Conservation (phyloP, 2,329 filamentous ascomycete genomes). For the Trichophyton mentagrophytes region DNA sequence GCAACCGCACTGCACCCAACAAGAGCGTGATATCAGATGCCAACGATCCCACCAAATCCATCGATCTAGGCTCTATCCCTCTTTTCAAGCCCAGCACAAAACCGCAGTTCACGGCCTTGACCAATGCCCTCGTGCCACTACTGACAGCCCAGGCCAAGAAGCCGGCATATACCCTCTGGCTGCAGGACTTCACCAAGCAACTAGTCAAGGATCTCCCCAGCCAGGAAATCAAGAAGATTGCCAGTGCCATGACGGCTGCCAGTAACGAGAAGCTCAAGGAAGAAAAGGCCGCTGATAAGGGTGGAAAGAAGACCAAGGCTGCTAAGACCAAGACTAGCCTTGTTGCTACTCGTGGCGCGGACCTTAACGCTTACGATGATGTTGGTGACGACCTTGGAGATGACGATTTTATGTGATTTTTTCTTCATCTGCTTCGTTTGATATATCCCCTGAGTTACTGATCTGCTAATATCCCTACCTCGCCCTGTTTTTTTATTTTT, state of each 20-base stretch:
- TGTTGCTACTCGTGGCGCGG: conserved; percentile 48
- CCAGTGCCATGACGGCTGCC: conserved; percentile 73
- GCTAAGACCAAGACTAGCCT: conserved; percentile 87
- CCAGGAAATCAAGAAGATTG: conserved; percentile 92
- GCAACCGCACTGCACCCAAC: conserved; percentile 50
- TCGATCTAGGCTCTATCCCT: conserved; percentile 68
- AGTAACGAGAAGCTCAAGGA: conserved; percentile 98
- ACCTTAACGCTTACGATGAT: conserved; percentile 68
- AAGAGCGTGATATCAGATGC: conserved; percentile 47
- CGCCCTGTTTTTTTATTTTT: too few relatives aligned
- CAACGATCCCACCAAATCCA: conserved; percentile 64
- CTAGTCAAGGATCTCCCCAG: conserved; percentile 77
- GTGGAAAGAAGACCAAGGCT: conserved; percentile 92
- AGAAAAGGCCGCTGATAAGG: conserved; percentile 88
- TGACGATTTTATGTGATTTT: conserved; percentile 37
- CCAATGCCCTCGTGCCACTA: conserved; percentile 66
- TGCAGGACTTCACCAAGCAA: conserved; percentile 81
- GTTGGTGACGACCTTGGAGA: conserved; percentile 60
- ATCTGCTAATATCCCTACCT: too few relatives aligned
- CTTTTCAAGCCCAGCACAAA: conserved; percentile 87
- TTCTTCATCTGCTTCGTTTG: conserved; percentile 6
- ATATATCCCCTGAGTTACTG: neutral
- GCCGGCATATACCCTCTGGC: conserved; percentile 76
- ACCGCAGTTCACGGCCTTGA: conserved; percentile 68
- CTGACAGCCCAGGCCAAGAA: conserved; percentile 67